Percentiles rank a stretch among this genome's conserved stretches.
Conservation (phyloP, 2,329 filamentous ascomycete genomes). For the Ophiostoma himal-ulmi region DNA sequence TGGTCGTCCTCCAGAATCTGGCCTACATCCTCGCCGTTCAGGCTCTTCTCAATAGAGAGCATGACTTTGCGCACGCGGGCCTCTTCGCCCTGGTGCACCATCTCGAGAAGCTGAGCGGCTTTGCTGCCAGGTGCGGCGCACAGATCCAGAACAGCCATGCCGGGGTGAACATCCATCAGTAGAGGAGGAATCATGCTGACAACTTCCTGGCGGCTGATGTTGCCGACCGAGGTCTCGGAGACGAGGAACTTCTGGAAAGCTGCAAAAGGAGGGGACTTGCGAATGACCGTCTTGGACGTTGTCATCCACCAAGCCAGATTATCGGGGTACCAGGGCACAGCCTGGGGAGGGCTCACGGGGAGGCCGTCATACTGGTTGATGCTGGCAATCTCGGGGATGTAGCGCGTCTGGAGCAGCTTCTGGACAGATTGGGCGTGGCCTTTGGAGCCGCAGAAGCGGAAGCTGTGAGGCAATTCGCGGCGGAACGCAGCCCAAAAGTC, state of each 20-base stretch:
- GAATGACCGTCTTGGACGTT: constrained; percentile 90
- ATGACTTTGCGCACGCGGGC: constrained; percentile 70
- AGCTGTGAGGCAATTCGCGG: constrained; percentile 89
- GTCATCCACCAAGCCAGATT: constrained; percentile 97
- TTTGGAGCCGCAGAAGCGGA: constrained; percentile 93
- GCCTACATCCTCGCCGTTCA: constrained; percentile 49
- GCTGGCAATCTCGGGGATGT: constrained; percentile 82
- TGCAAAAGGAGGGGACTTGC: constrained; percentile 88
- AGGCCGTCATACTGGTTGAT: constrained; percentile 79
- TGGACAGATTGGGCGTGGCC: constrained; percentile 91
- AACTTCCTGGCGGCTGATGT: constrained; percentile 94
- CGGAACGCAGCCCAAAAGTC: constrained; percentile 80
- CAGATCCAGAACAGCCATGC: constrained; percentile 90
- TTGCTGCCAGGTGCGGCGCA: constrained; percentile 97
- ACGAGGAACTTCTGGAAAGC: constrained; percentile 97
- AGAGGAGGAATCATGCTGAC: constrained; percentile 98
- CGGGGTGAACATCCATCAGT: constrained; percentile 82
- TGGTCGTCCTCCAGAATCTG: constrained; percentile 35
- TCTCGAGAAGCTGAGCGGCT: constrained; percentile 88
- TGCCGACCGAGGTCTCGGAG: constrained; percentile 92
- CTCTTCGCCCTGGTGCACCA: constrained; percentile 90
- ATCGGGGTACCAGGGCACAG: constrained; percentile 90
- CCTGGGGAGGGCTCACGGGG: constrained; percentile 71
- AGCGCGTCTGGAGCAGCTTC: constrained; percentile 77
- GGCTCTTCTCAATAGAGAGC: constrained; percentile 44